Conservation (phyloP, 2,329 filamentous ascomycete genomes). For the Cordyceps farinosa region DNA sequence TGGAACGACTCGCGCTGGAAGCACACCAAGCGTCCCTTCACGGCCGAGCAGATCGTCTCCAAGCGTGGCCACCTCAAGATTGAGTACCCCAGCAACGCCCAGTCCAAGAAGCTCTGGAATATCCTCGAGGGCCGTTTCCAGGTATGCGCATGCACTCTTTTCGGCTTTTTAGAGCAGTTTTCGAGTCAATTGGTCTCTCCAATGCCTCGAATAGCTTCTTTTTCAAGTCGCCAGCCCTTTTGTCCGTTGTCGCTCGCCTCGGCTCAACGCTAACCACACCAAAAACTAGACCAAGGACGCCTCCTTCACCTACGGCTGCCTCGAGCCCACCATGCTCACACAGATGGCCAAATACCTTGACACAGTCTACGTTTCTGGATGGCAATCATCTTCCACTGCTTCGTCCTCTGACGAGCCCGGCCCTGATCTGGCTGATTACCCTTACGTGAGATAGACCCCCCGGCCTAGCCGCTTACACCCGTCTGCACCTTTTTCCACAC, state of each 20-base stretch:
- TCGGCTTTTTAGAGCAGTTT: background rate
- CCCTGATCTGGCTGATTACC: conserved; percentile 96
- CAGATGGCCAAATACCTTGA: conserved; percentile 99
- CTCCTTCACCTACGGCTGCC: conserved; percentile 93
- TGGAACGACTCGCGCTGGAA: conserved; percentile 91
- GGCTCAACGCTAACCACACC: conserved; percentile 8
- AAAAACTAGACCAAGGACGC: conserved; percentile 67
- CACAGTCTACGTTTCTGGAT: conserved; percentile 97
- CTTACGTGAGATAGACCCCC: conserved; percentile 56
- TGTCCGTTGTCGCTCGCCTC: background rate
- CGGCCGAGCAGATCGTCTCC: conserved; percentile 92
- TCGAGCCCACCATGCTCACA: conserved; percentile 97
- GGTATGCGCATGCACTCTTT: conserved; percentile 45
- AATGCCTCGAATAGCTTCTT: background rate
- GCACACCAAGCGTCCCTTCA: conserved; percentile 87
- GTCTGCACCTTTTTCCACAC: conserved; percentile 5
- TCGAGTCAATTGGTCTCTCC: conserved; percentile 6
- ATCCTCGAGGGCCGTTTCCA: conserved; percentile 84
- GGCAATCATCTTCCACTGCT: conserved; percentile 96
- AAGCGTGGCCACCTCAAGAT: conserved; percentile 91
- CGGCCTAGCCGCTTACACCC: conserved; percentile 15
- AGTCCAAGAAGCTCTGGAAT: conserved; percentile 92
- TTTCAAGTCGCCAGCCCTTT: background rate
- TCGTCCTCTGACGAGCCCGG: conserved; percentile 94
- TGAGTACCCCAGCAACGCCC: conserved; percentile 82